Percentiles rank a stretch among this genome's conserved stretches.
Evolutionary conservation across 2,329 filamentous ascomycete species (phyloP).

Genomic region (Parafenestella ontariensis): DNA sequence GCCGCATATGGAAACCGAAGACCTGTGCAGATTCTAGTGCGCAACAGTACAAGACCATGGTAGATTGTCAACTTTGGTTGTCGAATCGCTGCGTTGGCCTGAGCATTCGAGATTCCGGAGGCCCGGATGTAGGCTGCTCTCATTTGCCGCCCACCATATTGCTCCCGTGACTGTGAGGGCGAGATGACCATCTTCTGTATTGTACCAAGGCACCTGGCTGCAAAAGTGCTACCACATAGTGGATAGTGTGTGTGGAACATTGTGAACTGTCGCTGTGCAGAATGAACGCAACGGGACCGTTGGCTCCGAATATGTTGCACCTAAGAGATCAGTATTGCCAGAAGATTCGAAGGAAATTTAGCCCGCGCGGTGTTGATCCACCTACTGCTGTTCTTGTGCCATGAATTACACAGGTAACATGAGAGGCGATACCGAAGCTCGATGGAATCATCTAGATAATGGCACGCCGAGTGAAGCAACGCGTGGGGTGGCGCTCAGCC

Average conservation of each 20-base stretch:
- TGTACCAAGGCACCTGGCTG: slow-evolving; percentile 13
- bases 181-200: slow-evolving; percentile 6
- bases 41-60: slow-evolving; percentile 4
- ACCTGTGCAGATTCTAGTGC: slow-evolving; percentile 20
- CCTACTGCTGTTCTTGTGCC: background rate
- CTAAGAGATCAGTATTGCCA: background rate
- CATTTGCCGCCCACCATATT: slow-evolving; percentile 19
- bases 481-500: background rate
- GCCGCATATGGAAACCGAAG: slow-evolving; percentile 20
- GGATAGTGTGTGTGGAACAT: background rate
- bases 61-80: slow-evolving; percentile 19
- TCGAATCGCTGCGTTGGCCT: slow-evolving; percentile 11
- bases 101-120: slow-evolving; percentile 5
- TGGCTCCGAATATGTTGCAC: background rate
- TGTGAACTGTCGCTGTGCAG: background rate
- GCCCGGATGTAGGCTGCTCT: slow-evolving; percentile 15
- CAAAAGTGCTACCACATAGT: background rate
- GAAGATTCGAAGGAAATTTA: background rate
- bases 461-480: background rate
- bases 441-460: background rate
- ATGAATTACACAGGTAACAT: background rate
- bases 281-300: background rate
- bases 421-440: background rate
- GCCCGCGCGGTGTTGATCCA: background rate
- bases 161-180: slow-evolving; percentile 13